phyloP scores from a whole-genome alignment of 2,329 filamentous ascomycete species.

The Colletotrichum abscissum region DNA sequence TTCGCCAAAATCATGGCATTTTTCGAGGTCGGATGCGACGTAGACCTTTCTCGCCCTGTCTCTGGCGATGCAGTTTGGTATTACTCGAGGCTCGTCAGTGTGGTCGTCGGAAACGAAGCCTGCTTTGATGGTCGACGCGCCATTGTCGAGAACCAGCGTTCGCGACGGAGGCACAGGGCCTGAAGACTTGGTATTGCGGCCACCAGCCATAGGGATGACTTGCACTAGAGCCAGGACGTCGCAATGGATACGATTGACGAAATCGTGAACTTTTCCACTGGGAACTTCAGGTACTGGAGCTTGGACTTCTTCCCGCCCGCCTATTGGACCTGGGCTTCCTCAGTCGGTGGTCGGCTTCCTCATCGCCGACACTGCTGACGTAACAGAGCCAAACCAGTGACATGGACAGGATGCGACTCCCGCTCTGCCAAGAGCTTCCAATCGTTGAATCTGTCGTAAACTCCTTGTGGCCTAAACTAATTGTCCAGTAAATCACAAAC shows the following conservation, averaged over 20 bases:
- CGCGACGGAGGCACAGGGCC: constrained; percentile 65
- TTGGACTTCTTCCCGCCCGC: not conserved
- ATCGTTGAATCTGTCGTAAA: too few relatives aligned
- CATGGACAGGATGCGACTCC: not conserved
- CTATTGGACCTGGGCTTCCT: not conserved
- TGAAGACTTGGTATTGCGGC: constrained; percentile 64
- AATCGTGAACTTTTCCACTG: not conserved
- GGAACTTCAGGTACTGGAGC: not conserved
- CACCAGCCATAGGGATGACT: constrained; percentile 52
- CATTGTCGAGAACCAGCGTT: constrained; percentile 94
- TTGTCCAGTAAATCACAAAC: too few relatives aligned
- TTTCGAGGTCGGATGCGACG: constrained; percentile 80
- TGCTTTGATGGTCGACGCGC: constrained; percentile 90
- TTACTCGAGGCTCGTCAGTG: constrained; percentile 70
- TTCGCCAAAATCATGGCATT: constrained; percentile 90
- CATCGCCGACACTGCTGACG: not conserved
- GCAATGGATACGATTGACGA: not conserved
- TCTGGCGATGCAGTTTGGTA: constrained; percentile 91
- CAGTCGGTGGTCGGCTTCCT: not conserved
- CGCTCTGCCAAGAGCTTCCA: not conserved
- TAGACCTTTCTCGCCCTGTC: constrained; percentile 83
- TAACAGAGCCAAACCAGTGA: too few relatives aligned
- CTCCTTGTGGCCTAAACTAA: too few relatives aligned
- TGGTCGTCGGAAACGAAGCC: constrained; percentile 72
- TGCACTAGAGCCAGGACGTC: not conserved